phyloP scores from a whole-genome alignment of 768 basidiomycete species.

The Phaffia australis region DNA sequence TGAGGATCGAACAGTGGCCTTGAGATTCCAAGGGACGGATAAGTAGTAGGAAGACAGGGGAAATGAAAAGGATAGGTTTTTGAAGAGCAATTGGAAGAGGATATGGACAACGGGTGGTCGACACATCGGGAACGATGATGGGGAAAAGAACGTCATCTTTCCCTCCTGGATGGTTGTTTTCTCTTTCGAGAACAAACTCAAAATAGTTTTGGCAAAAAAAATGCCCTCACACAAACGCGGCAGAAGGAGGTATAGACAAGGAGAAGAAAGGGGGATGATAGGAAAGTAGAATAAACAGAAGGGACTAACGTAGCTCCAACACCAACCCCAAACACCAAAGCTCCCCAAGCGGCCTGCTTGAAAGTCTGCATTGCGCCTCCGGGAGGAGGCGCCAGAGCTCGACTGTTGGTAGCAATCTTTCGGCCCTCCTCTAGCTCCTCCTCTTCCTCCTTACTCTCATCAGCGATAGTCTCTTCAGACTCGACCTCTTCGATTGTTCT shows the following conservation, averaged over 20 bases:
- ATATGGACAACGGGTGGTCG: slow-evolving; percentile 4
- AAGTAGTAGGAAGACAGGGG: neutral
- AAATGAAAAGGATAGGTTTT: neutral
- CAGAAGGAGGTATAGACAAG: neutral
- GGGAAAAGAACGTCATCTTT: neutral
- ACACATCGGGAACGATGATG: neutral
- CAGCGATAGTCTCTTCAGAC: slow-evolving; percentile 43
- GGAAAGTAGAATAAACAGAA: too few species aligned
- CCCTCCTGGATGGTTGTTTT: neutral
- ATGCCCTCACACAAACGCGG: neutral
- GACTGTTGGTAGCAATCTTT: slow-evolving; percentile 53
- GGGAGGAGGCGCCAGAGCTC: slow-evolving; percentile 40
- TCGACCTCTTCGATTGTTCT: slow-evolving; percentile 30
- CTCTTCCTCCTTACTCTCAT: slow-evolving; percentile 56
- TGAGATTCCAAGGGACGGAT: neutral
- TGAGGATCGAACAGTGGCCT: neutral
- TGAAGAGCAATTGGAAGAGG: slow-evolving; percentile 20
- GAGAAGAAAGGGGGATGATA: neutral
- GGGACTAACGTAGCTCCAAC: slow-evolving; percentile 63
- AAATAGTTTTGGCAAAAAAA: too few species aligned
- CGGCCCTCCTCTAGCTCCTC: slow-evolving; percentile 45
- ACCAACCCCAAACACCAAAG: slow-evolving; percentile 71
- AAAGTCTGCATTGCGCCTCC: slow-evolving; percentile 51
- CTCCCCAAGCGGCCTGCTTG: slow-evolving; percentile 71
- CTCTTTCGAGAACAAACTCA: too few species aligned